These are phyloP conservation scores for Fusarium sambucinum DNA, from an alignment of 2,329 filamentous ascomycete genomes.

Conservation along the genomic window DNA sequence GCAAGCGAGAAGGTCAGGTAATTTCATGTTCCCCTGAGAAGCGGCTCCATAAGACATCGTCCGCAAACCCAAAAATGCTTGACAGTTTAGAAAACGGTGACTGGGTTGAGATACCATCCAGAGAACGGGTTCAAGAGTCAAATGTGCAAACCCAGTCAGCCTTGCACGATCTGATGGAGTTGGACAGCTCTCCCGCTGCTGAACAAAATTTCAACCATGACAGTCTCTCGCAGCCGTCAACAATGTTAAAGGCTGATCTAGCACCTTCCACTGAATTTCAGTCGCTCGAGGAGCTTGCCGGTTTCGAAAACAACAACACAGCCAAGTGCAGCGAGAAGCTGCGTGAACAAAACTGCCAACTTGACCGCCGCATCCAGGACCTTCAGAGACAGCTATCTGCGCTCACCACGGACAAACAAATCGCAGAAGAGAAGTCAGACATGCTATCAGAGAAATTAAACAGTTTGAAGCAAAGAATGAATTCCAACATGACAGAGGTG, in stretches of 20 bases:
- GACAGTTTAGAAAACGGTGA: constrained; percentile 20
- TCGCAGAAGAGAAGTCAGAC: constrained; percentile 49
- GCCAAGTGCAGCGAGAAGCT: constrained; percentile 20
- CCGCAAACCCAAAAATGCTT: constrained; percentile 7
- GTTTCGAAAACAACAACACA: constrained; percentile 32
- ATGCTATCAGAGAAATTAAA: constrained; percentile 43
- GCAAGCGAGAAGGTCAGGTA: constrained; percentile 12
- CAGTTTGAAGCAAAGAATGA: constrained; percentile 45
- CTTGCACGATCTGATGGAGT: constrained; percentile 21
- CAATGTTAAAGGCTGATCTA: constrained; percentile 9
- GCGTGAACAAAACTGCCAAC: constrained; percentile 29
- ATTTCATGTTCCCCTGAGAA: constrained; percentile 33
- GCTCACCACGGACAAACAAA: constrained; percentile 47
- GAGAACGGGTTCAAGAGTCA: constrained; percentile 1
- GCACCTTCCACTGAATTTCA: constrained; percentile 32
- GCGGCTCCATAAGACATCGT: constrained; percentile 28
- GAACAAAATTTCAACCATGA: constrained; percentile 15
- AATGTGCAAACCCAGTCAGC: constrained; percentile 8
- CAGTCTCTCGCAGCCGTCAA: constrained; percentile 21
- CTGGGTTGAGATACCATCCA: constrained; percentile 14
- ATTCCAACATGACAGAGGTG: constrained; percentile 40
- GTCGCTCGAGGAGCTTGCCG: constrained; percentile 31
- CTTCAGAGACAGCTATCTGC: constrained; percentile 34
- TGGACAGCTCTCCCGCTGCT: constrained; percentile 13
- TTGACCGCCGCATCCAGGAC: constrained; percentile 41